These are phyloP conservation scores for Scytalidium sp. DNA, from an alignment of 2,329 filamentous ascomycete genomes.

Conservation along the genomic window DNA sequence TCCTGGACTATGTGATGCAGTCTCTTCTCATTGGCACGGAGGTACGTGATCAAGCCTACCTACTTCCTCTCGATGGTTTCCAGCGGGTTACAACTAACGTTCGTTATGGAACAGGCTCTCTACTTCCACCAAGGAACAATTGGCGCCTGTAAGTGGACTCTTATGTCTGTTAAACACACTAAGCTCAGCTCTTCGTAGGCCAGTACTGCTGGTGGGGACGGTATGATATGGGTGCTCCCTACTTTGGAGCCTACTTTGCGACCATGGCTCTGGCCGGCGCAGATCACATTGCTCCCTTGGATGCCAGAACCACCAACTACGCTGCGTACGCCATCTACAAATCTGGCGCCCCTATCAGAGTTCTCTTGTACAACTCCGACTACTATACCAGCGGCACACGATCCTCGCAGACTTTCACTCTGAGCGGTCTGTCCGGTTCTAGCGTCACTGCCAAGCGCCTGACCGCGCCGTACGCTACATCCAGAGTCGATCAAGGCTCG, in stretches of 20 bases:
- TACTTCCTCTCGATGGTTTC: no score
- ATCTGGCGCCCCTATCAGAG: constrained; percentile 10
- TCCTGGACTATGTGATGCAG: constrained; percentile 8
- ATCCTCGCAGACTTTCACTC: constrained; percentile 14
- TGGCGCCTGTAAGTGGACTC: constrained; percentile 19
- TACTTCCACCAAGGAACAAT: constrained; percentile 28
- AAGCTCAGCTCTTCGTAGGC: not conserved
- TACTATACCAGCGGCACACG: constrained; percentile 20
- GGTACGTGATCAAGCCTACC: no score
- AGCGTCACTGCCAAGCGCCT: constrained; percentile 21
- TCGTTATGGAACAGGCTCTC: no score
- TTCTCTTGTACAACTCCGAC: constrained; percentile 23
- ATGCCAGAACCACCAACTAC: constrained; percentile 16
- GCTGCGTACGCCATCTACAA: constrained; percentile 22
- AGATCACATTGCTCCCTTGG: constrained; percentile 18
- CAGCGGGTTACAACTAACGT: no score
- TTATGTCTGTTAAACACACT: not conserved
- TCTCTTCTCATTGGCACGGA: not conserved
- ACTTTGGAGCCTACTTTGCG: constrained; percentile 25
- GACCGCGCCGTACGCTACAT: constrained; percentile 38
- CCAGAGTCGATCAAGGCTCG: constrained; percentile 40
- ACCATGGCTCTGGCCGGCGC: constrained; percentile 20
- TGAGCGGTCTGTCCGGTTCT: constrained; percentile 12
- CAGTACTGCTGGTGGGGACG: constrained; percentile 28
- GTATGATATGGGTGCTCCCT: constrained; percentile 21